Percentiles rank a stretch among this genome's conserved stretches.
Evolutionary conservation across 306 rosid species (phyloP).

Genomic region (Fagus sylvatica): DNA sequence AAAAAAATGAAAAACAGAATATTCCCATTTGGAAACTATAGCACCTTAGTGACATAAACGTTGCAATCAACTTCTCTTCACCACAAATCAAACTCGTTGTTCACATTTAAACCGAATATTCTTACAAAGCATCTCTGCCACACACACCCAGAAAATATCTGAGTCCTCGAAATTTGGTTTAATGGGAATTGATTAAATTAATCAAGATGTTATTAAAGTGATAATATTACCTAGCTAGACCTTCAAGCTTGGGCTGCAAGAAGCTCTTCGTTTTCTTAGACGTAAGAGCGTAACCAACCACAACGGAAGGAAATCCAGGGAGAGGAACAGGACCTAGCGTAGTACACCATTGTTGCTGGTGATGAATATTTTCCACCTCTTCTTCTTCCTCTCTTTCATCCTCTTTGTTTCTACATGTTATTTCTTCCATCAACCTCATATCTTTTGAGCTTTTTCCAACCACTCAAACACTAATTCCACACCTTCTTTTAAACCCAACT

Average conservation of each 20-base stretch:
- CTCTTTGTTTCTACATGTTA: slow-evolving; percentile 32
- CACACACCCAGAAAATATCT: too few relatives aligned
- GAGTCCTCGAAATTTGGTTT: neutral
- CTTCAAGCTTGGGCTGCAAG: slow-evolving; percentile 86
- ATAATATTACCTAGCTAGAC: slow-evolving; percentile 69
- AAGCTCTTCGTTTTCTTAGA: slow-evolving; percentile 92
- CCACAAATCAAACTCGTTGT: neutral
- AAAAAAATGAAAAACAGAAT: slow-evolving; percentile 17
- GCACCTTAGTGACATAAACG: neutral
- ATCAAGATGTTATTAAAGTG: too few relatives aligned
- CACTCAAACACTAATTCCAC: too few relatives aligned
- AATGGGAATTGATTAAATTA: too few relatives aligned
- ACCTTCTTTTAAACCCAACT: too few relatives aligned
- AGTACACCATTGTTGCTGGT: slow-evolving; percentile 34
- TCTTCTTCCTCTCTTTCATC: slow-evolving; percentile 8
- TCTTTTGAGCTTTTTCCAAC: too few relatives aligned
- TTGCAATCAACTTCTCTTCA: neutral
- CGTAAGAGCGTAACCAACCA: slow-evolving; percentile 93
- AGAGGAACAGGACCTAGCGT: too few relatives aligned
- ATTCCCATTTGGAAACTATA: slow-evolving; percentile 9
- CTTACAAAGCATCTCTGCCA: neutral
- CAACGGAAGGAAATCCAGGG: slow-evolving; percentile 40
- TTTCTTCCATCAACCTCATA: slow-evolving; percentile 58
- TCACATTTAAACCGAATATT: neutral
- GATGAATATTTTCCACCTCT: neutral